A percentile compares a stretch with the other conserved stretches of the same genome.
Evolutionary conservation across 768 basidiomycete genomes (phyloP).

Genomic region (Candolleomyces efflorescens): DNA sequence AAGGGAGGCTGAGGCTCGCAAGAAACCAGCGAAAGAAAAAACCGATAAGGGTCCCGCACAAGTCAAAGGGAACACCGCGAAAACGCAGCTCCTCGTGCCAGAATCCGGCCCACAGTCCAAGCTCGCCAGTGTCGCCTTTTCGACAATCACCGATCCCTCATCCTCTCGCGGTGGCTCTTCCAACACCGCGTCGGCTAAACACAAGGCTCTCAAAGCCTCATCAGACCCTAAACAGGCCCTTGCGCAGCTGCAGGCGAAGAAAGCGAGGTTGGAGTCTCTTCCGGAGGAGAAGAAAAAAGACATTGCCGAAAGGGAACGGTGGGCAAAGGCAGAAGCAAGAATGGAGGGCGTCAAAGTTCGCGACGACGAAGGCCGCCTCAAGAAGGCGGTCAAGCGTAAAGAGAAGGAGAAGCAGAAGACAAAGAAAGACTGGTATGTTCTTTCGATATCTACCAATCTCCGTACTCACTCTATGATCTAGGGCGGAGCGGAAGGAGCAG

Average conservation of each 20-base stretch:
- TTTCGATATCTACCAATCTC: conserved; percentile 3
- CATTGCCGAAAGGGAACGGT: conserved; percentile 79
- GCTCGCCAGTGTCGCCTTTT: conserved; percentile 70
- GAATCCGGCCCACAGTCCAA: conserved; percentile 33
- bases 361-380: conserved; percentile 80
- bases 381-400: conserved; percentile 90
- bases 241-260: conserved; percentile 69
- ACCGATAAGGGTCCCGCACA: conserved; percentile 36
- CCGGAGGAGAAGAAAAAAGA: conserved; percentile 82
- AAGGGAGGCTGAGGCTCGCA: conserved; percentile 57
- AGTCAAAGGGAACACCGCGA: conserved; percentile 42
- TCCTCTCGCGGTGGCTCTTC: not conserved
- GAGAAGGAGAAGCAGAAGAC: conserved; percentile 87
- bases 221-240: conserved; percentile 87
- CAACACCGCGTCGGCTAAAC: conserved; percentile 9
- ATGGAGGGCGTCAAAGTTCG: conserved; percentile 89
- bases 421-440: conserved; percentile 77
- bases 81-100: conserved; percentile 74
- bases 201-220: conserved; percentile 61
- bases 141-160: conserved; percentile 46
- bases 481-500: conserved; percentile 86
- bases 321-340: conserved; percentile 86
- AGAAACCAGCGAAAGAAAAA: conserved; percentile 46
- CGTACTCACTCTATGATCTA: conserved; percentile 24
- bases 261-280: conserved; percentile 70